Conservation (phyloP, 495 filamentous ascomycete genomes). For the Venustampulla echinocandica region DNA sequence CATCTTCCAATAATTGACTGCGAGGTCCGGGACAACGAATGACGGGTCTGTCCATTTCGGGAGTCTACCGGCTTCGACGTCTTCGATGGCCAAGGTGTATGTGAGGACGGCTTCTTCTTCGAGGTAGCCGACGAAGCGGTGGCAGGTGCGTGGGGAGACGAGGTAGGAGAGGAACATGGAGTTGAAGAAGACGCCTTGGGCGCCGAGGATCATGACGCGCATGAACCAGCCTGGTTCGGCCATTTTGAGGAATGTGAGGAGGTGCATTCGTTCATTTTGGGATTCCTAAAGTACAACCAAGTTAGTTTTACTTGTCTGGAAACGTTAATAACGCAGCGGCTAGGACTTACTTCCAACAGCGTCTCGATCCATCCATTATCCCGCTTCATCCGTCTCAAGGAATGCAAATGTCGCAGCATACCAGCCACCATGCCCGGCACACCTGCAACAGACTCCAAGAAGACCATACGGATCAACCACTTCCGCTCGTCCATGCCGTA, state of each 20-base stretch:
- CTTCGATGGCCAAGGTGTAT: constrained; percentile 77
- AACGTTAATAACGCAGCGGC: no score
- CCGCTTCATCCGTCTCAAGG: constrained; percentile 71
- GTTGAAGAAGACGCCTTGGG: constrained; percentile 88
- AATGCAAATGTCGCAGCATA: constrained; percentile 82
- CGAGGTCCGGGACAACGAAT: constrained; percentile 77
- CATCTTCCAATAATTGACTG: constrained; percentile 86
- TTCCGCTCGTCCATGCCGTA: constrained; percentile 65
- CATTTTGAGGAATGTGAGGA: constrained; percentile 90
- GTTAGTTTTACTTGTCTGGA: no score
- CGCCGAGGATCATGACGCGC: constrained; percentile 75
- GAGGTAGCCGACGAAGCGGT: constrained; percentile 93
- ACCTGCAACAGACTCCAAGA: constrained; percentile 88
- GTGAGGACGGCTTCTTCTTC: constrained; percentile 97
- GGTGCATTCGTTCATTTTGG: constrained; percentile 95
- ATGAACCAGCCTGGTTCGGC: constrained; percentile 84
- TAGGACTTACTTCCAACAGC: constrained; percentile 39
- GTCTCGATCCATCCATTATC: constrained; percentile 99
- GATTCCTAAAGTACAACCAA: no score
- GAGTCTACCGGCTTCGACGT: constrained; percentile 74
- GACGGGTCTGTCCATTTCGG: constrained; percentile 60
- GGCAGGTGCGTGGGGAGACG: constrained; percentile 77
- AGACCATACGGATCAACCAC: constrained; percentile 79
- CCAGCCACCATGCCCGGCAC: constrained; percentile 97
- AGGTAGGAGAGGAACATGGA: constrained; percentile 85